Conservation (phyloP, 202 grass and related monocot genomes). For the Carex arenaria region DNA sequence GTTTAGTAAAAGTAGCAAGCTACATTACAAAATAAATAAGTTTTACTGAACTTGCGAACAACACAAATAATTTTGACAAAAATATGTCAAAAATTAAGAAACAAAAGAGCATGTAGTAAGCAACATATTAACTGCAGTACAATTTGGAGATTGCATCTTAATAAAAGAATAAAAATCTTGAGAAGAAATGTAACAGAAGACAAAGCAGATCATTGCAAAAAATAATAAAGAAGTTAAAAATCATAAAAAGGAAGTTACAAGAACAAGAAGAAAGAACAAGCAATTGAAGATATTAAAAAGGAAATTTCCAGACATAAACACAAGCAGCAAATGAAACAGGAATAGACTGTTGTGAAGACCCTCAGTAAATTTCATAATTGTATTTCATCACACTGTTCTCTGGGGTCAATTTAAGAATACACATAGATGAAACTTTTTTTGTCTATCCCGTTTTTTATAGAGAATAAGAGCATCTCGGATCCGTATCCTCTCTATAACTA, state of each 20-base stretch:
- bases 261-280: too few species aligned
- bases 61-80: not conserved
- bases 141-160: not conserved
- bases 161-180: not conserved
- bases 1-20: not conserved
- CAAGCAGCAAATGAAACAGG: too few species aligned
- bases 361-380: not conserved
- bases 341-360: not conserved
- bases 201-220: not conserved
- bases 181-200: not conserved
- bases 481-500: too few species aligned
- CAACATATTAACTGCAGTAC: not conserved
- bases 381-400: constrained; percentile 1
- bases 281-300: too few species aligned
- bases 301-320: too few species aligned
- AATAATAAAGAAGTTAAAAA: too few species aligned
- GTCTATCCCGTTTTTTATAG: not conserved
- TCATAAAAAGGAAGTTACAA: too few species aligned
- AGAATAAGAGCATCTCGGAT: not conserved
- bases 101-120: not conserved
- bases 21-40: not conserved
- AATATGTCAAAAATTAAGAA: not conserved
- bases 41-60: not conserved
- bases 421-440: not conserved
- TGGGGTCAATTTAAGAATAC: not conserved